A percentile compares a stretch with the other conserved stretches of the same genome.
Conservation (phyloP, 306 rosid genomes). For the Medicago arabica region DNA sequence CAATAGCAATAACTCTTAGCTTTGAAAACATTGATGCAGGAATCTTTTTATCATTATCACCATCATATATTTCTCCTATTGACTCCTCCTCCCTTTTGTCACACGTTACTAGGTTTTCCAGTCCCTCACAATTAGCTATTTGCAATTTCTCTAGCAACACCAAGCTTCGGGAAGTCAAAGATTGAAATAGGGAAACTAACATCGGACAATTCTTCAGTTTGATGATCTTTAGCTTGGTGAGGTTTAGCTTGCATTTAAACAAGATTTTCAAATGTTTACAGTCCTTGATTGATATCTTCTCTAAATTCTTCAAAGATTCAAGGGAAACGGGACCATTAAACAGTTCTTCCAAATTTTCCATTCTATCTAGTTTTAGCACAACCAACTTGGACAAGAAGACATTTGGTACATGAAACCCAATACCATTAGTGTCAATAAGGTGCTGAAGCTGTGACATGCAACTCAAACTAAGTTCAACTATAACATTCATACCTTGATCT, state of each 20-base stretch:
- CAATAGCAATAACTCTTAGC: neutral
- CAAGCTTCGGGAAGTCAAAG: neutral
- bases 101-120: neutral
- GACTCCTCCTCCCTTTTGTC: too few species aligned
- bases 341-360: neutral
- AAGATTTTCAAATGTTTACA: neutral
- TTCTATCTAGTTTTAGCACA: accelerated
- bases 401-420: neutral
- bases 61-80: too few species aligned
- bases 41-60: neutral
- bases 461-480: accelerated
- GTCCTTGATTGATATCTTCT: accelerated
- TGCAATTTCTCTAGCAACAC: neutral
- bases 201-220: accelerated
- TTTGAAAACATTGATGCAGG: neutral
- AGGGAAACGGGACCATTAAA: neutral
- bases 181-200: neutral
- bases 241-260: neutral
- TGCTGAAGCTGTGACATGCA: neutral
- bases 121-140: neutral
- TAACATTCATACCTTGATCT: neutral
- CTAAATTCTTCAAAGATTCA: neutral
- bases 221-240: neutral
- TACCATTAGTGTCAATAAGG: conserved; percentile 2
- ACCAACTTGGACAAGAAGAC: conserved; percentile 13